Evolutionary conservation across 2,329 filamentous ascomycete genomes (phyloP).

Genomic region (Diaporthe sp.): DNA sequence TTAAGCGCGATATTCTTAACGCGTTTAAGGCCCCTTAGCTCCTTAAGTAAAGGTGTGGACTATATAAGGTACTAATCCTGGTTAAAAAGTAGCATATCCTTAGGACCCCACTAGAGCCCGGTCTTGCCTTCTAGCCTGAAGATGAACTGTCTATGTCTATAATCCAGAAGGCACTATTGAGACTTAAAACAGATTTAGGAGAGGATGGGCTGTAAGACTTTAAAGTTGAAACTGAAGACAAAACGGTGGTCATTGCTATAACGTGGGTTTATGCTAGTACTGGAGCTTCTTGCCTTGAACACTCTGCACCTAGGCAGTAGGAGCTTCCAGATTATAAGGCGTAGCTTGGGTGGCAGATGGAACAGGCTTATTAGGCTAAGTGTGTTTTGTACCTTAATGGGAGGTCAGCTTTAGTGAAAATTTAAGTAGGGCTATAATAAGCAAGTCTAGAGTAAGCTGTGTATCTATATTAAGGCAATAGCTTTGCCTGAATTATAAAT

Average conservation of each 20-base stretch:
- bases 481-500: neutral
- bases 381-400: neutral
- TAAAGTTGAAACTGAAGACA: conserved; percentile 1
- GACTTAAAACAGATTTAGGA: conserved; percentile 10
- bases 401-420: neutral
- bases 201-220: conserved; percentile 14
- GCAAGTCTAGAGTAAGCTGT: neutral
- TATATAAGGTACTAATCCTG: neutral
- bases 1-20: conserved; percentile 4
- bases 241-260: neutral
- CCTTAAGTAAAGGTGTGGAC: neutral
- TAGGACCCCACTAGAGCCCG: neutral
- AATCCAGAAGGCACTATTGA: neutral
- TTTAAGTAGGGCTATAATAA: too few relatives aligned
- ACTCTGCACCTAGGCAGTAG: conserved; percentile 1
- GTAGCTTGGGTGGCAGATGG: conserved; percentile 2
- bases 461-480: neutral
- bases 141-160: neutral
- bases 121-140: neutral
- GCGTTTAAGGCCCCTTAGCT: neutral
- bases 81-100: conserved; percentile 1
- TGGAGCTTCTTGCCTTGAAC: neutral
- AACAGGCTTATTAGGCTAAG: neutral
- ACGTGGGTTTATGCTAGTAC: neutral
- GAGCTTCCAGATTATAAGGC: neutral